Conservation (phyloP, 768 basidiomycete genomes). For the Sarcodon sp. region DNA sequence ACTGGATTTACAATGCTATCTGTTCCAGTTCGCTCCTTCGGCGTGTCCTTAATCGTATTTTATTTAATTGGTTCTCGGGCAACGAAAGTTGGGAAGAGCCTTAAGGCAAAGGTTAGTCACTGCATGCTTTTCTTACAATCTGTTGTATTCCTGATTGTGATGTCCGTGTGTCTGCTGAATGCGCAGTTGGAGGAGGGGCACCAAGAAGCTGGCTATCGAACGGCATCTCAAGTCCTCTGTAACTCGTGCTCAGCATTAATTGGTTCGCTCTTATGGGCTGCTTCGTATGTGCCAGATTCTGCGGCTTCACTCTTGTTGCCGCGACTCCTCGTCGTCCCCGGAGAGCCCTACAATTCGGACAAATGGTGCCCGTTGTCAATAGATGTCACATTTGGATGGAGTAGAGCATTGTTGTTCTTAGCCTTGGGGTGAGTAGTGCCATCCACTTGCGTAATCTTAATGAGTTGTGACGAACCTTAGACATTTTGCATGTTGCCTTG, state of each 20-base stretch:
- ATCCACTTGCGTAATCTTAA: constrained; percentile 8
- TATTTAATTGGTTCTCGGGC: constrained; percentile 74
- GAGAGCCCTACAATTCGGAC: constrained; percentile 21
- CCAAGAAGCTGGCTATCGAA: constrained; percentile 61
- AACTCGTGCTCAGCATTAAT: constrained; percentile 59
- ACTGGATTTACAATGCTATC: constrained; percentile 67
- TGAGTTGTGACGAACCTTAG: constrained; percentile 21
- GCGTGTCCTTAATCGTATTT: constrained; percentile 56
- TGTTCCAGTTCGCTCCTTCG: constrained; percentile 53
- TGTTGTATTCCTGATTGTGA: too few species aligned
- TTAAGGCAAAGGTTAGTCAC: constrained; percentile 31
- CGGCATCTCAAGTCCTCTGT: constrained; percentile 71
- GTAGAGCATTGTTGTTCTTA: constrained; percentile 48
- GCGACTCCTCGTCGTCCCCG: constrained; percentile 6
- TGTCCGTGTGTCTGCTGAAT: too few species aligned
- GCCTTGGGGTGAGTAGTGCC: constrained; percentile 44
- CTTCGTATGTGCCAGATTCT: constrained; percentile 34
- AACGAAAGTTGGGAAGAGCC: constrained; percentile 74
- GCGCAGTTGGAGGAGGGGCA: constrained; percentile 63
- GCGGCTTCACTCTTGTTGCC: constrained; percentile 9
- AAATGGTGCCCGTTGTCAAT: constrained; percentile 54
- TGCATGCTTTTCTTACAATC: too few species aligned
- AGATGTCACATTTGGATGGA: constrained; percentile 33
- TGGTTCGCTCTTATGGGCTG: constrained; percentile 53
- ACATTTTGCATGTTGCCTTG: constrained; percentile 81